Conservation (phyloP, 1,284 basidiomycete genomes). For the Inonotus hispidus region DNA sequence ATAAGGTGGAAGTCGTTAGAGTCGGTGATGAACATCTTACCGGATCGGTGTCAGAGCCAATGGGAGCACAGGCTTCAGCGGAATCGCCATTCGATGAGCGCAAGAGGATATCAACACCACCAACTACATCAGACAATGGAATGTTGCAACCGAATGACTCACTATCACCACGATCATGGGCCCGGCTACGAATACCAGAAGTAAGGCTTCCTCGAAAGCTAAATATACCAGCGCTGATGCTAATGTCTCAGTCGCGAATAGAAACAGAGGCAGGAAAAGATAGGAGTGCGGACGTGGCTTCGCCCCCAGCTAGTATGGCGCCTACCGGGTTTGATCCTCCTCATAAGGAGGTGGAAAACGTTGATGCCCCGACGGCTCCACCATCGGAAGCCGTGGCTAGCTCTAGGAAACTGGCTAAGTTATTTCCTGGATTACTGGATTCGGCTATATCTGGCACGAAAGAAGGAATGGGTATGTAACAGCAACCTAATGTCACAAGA, state of each 20-base stretch:
- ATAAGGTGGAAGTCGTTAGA: too few relatives aligned
- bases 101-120: neutral
- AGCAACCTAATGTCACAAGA: too few relatives aligned
- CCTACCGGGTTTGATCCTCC: neutral
- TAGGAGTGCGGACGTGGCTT: neutral
- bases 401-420: neutral
- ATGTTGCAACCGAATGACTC: neutral
- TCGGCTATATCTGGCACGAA: neutral
- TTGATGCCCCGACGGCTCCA: neutral
- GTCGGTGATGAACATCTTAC: too few relatives aligned
- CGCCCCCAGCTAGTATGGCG: neutral
- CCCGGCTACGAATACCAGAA: neutral
- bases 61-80: too few relatives aligned
- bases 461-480: neutral
- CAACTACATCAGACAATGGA: neutral
- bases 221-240: neutral
- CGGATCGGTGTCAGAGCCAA: too few relatives aligned
- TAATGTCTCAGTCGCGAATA: neutral
- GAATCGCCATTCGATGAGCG: neutral
- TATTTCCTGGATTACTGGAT: neutral
- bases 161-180: neutral
- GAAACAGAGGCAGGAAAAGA: neutral
- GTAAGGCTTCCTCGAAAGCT: neutral
- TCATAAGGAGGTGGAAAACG: neutral
- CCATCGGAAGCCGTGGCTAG: neutral